These are phyloP conservation scores for Podila epigama DNA, from an alignment of 192 early-diverging fungal genomes.

Conservation along the genomic window DNA sequence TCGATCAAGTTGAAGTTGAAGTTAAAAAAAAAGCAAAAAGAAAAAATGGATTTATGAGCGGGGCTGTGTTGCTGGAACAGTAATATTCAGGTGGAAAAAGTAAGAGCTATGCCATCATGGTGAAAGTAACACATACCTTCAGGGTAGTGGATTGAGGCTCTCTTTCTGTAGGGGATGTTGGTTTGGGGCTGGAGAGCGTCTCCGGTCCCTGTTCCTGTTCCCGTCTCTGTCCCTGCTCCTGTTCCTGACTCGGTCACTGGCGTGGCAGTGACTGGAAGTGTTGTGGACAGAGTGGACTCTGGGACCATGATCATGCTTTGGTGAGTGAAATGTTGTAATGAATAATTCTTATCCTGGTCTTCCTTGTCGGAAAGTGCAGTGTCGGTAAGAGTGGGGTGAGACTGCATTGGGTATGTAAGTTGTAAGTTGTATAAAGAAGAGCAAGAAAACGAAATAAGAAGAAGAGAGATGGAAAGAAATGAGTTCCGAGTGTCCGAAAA, in stretches of 20 bases:
- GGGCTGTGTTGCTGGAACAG: no score
- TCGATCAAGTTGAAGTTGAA: neutral
- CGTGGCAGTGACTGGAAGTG: neutral
- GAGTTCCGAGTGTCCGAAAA: no score
- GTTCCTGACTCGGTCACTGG: neutral
- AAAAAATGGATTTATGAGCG: neutral
- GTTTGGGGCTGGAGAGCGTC: neutral
- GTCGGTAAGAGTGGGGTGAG: no score
- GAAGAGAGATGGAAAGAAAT: no score
- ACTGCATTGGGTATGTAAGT: no score
- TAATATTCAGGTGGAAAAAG: no score
- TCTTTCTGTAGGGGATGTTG: conserved; percentile 5
- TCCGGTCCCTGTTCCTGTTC: neutral
- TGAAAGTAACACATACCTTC: conserved; percentile 13
- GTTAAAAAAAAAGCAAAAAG: neutral
- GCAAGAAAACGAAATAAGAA: no score
- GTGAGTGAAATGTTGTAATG: neutral
- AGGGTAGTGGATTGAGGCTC: conserved; percentile 13
- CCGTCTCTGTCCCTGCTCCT: neutral
- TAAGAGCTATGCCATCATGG: no score
- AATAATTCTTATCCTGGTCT: neutral
- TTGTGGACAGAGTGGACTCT: neutral
- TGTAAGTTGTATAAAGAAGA: no score
- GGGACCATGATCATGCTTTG: neutral
- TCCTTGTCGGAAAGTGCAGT: no score